Percentiles rank a stretch among this genome's conserved stretches.
phyloP scores from a whole-genome alignment of 1,284 basidiomycete species.

The Bondarzewia mesenterica region DNA sequence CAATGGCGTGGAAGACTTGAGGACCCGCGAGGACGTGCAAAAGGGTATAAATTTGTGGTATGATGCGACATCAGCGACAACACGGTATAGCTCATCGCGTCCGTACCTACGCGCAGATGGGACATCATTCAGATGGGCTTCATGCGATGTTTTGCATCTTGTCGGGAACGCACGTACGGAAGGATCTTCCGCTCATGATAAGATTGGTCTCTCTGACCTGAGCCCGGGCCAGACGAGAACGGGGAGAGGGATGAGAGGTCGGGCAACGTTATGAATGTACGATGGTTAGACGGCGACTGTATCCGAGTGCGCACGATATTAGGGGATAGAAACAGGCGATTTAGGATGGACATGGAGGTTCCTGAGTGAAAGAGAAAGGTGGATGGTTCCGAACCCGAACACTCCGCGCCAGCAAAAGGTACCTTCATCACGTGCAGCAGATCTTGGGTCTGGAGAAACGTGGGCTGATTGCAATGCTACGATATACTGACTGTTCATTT shows the following conservation, averaged over 20 bases:
- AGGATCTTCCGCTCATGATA: conserved; percentile 66
- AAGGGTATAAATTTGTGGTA: conserved; percentile 89
- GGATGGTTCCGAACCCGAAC: too few species aligned
- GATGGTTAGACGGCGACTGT: neutral
- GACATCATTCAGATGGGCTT: neutral
- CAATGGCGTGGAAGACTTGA: conserved; percentile 23
- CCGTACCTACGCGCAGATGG: conserved; percentile 43
- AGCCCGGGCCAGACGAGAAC: conserved; percentile 20
- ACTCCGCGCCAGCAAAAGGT: too few species aligned
- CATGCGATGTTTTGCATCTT: neutral
- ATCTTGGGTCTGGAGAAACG: too few species aligned
- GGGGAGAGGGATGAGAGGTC: conserved; percentile 33
- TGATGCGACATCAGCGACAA: conserved; percentile 84
- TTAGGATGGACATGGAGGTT: neutral
- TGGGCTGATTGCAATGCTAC: too few species aligned
- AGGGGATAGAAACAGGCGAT: neutral
- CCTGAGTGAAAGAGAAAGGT: too few species aligned
- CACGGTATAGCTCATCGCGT: conserved; percentile 72
- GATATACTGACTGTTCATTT: too few species aligned
- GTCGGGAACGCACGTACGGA: conserved; percentile 49
- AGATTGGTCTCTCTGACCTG: conserved; percentile 23
- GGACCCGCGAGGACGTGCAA: conserved; percentile 71
- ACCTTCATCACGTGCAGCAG: too few species aligned
- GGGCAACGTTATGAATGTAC: conserved; percentile 29
- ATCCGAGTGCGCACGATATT: neutral